Base-by-base conservation (phyloP, 2,329 filamentous ascomycete genomes). In the Catunica adiposa region DNA sequence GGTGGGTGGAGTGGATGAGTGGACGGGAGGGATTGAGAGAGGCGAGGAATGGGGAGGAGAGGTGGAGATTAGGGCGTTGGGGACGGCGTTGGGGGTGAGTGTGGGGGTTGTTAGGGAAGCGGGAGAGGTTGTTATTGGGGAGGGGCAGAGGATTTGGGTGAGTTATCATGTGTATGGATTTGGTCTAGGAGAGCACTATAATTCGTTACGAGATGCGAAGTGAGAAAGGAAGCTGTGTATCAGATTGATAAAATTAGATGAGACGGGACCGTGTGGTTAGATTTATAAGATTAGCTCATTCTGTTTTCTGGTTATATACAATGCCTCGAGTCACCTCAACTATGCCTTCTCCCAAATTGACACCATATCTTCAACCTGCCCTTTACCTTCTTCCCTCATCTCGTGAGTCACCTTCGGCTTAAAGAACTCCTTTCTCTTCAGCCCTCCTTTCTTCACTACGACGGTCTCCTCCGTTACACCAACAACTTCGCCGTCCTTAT, bases 21-120 rank as follows among this genome's bases (percentile, higher is more conserved):
- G 97, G 67, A 75, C 86, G 50, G 70, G 70, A 50, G 87, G 85
- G 70, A 86, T 98, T 59, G 72, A 82, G 60, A 81, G 92, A 58
- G 96, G 89, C 51, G 89, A 87, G 0, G 90, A 95, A 69, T 98
- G 92, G 92, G 92, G 92, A 52, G 92, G 92, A 0, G 87, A 97
- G 72, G 69, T 96, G 60, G 92, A 98, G 73, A 69, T 98, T 56
- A 74, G 83, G 67, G 92, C 92, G 23, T 74, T 98, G 65, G 86
- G 90, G 53, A 82, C 80, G 65, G 80, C 79, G 55, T 97, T 94
- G 63, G 79, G 78, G 2, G 80, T 92, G 9, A 79, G 84, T 64
- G 90, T 97, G 60, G 80, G 83, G 64, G 84, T 98, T 11, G 71
- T 98, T 60, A 89, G 96, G 63, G 84, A 90, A 65, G 88, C 89